These are phyloP conservation scores for Fusarium nisikadoi DNA, from an alignment of 2,329 filamentous ascomycete genomes.

Conservation along the genomic window DNA sequence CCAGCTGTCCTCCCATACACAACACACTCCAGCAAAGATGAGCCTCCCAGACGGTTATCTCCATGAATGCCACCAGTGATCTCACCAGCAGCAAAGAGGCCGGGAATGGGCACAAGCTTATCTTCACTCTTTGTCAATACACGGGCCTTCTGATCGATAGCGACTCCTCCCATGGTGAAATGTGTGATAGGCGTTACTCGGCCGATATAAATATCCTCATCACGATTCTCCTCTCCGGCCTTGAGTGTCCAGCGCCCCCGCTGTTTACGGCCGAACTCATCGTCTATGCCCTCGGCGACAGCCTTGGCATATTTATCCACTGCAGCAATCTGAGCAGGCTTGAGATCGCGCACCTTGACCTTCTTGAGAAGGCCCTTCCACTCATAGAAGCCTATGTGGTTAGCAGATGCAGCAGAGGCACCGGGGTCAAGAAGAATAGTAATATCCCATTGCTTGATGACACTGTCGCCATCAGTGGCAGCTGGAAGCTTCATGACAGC, in stretches of 20 bases:
- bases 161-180: conserved; percentile 74
- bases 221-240: conserved; percentile 55
- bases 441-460: conserved; percentile 66
- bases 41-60: conserved; percentile 70
- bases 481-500: conserved; percentile 58
- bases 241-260: conserved; percentile 67
- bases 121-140: conserved; percentile 56
- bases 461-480: conserved; percentile 42
- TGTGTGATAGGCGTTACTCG: conserved; percentile 71
- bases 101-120: conserved; percentile 58
- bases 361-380: conserved; percentile 71
- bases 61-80: conserved; percentile 73
- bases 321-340: conserved; percentile 51
- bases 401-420: conserved; percentile 60
- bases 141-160: conserved; percentile 64
- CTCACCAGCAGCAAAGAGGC: conserved; percentile 72
- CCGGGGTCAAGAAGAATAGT: conserved; percentile 69
- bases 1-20: conserved; percentile 71
- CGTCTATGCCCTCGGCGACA: conserved; percentile 53
- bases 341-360: conserved; percentile 63
- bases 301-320: conserved; percentile 61
- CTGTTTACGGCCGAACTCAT: conserved; percentile 58
- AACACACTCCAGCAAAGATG: conserved; percentile 70
- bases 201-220: conserved; percentile 67
- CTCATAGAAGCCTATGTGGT: conserved; percentile 71